Percentiles rank a stretch among this genome's conserved stretches.
phyloP scores from a whole-genome alignment of 2,329 filamentous ascomycete species.

The Nemania diffusa region DNA sequence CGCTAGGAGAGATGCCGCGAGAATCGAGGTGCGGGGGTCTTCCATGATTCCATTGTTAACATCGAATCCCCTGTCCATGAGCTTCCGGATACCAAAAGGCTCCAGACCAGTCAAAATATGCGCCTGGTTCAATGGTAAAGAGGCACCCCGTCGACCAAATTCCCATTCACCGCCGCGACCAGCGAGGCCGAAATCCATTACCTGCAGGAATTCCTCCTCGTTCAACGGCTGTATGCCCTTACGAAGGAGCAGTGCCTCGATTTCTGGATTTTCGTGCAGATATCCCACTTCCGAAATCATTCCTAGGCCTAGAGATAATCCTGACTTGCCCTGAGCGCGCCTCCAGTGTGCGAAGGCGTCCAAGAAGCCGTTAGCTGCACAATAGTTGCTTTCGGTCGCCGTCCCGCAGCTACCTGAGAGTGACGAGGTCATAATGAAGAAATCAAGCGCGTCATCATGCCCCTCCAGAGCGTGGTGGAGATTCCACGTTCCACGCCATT shows the following conservation, averaged over 20 bases:
- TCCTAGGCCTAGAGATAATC: slow-evolving; percentile 39
- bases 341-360: slow-evolving; percentile 31
- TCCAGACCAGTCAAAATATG: slow-evolving; percentile 43
- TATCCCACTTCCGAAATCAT: slow-evolving; percentile 53
- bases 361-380: slow-evolving; percentile 52
- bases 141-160: neutral
- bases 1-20: neutral
- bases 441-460: slow-evolving; percentile 42
- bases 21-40: neutral
- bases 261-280: slow-evolving; percentile 47
- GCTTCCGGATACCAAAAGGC: neutral
- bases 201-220: slow-evolving; percentile 43
- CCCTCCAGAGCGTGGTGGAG: slow-evolving; percentile 37
- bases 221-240: slow-evolving; percentile 40
- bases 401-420: slow-evolving; percentile 47
- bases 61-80: slow-evolving; percentile 15
- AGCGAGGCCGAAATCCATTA: slow-evolving; percentile 39
- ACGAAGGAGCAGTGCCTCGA: slow-evolving; percentile 36
- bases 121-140: slow-evolving; percentile 16
- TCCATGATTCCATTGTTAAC: neutral
- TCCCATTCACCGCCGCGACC: neutral
- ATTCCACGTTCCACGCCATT: slow-evolving; percentile 42
- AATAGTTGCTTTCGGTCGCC: slow-evolving; percentile 52
- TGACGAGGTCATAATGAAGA: slow-evolving; percentile 48
- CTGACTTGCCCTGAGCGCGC: slow-evolving; percentile 4